Evolutionary conservation across 2,329 filamentous ascomycete genomes (phyloP), one percentile per base, ranked within the genome.

Genomic region (Dichotomopilus funicola): DNA sequence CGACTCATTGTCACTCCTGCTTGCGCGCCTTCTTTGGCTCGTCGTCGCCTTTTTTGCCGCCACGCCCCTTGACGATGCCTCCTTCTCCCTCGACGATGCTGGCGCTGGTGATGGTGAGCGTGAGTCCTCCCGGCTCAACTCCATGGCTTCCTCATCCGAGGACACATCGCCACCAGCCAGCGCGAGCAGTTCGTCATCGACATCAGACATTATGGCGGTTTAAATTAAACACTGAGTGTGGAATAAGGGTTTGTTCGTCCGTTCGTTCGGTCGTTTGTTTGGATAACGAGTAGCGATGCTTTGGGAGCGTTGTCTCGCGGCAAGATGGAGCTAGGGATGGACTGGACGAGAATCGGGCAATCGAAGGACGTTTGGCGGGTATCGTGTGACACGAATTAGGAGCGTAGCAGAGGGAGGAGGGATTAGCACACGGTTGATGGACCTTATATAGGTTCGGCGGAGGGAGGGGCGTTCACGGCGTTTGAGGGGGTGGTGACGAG

Each of bases 161-260:
- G 76, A 79, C 58, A 78, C 78, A 59, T 82, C 87, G 63, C 89
- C 90, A 66, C 90, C 94, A 53, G 91, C 94, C 62, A 97, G 85
- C 67, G 89, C 91, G 62, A 97, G 86, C 62, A 97, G 85, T 75
- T 96, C 92, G 65, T 92, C 91, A 69, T 97, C 92, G 63, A 96
- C 81, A 68, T 92, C 89, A 55, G 89, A 87, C 91, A 96, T 95
- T 66, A 62, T 79, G 59, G 55, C 35, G 36, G 31, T 35, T 49
- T 13, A 5, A 33, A 11, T 31, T 13, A 27, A 27, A 27, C 19
- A 27, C 19, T 2, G 19, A 27, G 19, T 43, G 34, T 9, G 13
- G 50, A 9, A 19, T 19, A 38, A 42, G 34, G 13, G 11, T 36
- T 43, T 7, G 12, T 31, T 52, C 19, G 27, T 10, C 35, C 10